Evolutionary conservation across 441 rosid genomes (phyloP), one percentile per base, ranked within the genome.

Genomic region (Bocquillonia castaneifolia): DNA sequence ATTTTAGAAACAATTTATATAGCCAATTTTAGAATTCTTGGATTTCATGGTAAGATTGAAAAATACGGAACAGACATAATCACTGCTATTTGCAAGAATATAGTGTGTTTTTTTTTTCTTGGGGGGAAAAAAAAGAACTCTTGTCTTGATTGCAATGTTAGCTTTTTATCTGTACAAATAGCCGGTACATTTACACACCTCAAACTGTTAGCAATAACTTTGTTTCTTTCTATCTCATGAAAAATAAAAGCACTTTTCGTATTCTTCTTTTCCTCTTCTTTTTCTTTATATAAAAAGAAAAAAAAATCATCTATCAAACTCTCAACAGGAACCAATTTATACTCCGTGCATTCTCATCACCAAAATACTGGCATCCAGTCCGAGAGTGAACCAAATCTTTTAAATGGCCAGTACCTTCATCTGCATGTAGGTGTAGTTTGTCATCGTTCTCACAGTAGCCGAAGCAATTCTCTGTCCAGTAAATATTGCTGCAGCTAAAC

Each of bases 181-280:
- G 59, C 63, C 59, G 65, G 18, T 20, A 52, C 28, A 78, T 74
- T 64, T 78, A 72, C 67, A 68, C 54, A 39, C 39, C 66, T 71
- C 78, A 63, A 58, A 64, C 42, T 32, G 66, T 59, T 50, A 58
- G 65, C 63, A 54, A 57, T 53, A 51, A 51, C 37, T 58, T 40
- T 23, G 28, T 53, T 25, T 57, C 32, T 64, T 59, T 10, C 8
- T 10, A 28, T 68, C 34, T 45, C 44, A 14, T 22, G 32, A 50
- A 53, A n/a, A 18, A 57, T 14, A 5, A 12, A 29, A 39, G 0
- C 15, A 39, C 47, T 51, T 25, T 39, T 39, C 5, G 5, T 8
- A 17, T 6, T 14, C 32, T 2, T 22, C 5, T 22, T 36, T 40
- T 10, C 36, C 3, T 4, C 7, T 45, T 48, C 25, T 2, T 5